Evolutionary conservation across 306 rosid genomes (phyloP), one percentile per base, ranked within the genome.

Genomic region (Canavalia ensiformis): DNA sequence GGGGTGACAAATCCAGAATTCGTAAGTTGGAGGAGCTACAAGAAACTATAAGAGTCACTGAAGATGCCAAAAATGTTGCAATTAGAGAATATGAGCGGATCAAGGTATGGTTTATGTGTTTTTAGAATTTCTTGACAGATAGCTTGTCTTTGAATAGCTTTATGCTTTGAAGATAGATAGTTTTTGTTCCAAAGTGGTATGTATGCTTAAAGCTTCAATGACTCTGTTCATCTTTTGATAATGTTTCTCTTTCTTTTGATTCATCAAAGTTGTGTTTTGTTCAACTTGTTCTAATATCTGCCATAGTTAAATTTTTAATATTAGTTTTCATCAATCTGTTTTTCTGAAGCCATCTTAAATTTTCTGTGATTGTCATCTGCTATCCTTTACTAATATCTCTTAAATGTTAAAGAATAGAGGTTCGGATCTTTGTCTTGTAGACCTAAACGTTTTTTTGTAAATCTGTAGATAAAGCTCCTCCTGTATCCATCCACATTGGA

Each of bases 61-160:
- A 93, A 85, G 97, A 91, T 79, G 98, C 97, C 29, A 91, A 95
- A 89, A 88, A 83, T 83, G 81, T 92, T 64, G 97, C 99, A 64
- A 84, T 84, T 11, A 84, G 94, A 85, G 99, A 95, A 84, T 95
- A 95, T 63, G 97, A 90, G 81, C 91, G 95, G 63, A 95, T 95
- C 77, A 95, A 95, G 99, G 99, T 89, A 82, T 64, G 55, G 18
- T 51, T 58, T 42, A 3, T 33, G 29, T 46, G 25, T 63, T 55
- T 62, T 37, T 13, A 49, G 74, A 7, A 62, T 72, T 72, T 54
- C 34, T 72, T 25, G 55, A 55, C 39, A 77, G 47, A 46, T 41
- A 57, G 67, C 11, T 33, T 65, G 12, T 47, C 72, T 72, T 12
- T 45, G 52, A 52, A 45, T 13, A 63, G 8, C 41, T 44, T 58